phyloP scores from a whole-genome alignment of 2,329 filamentous ascomycete genomes.

The Microcera coccophila region DNA sequence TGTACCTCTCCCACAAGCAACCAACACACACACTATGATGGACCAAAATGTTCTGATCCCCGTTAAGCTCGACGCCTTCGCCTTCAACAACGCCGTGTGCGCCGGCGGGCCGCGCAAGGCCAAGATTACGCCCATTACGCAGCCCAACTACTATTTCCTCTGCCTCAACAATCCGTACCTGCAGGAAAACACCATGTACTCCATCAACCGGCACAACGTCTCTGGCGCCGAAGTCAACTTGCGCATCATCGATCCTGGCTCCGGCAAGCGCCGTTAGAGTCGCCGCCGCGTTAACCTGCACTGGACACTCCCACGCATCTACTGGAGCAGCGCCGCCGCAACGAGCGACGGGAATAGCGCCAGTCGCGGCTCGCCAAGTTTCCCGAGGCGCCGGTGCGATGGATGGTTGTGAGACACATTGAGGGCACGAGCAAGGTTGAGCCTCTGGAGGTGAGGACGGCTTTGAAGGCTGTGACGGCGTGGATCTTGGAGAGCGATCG shows the following conservation, averaged over 20 bases:
- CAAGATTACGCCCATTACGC: conserved; percentile 39
- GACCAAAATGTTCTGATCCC: conserved; percentile 1
- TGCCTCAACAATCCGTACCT: conserved; percentile 35
- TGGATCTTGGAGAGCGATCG: too few species aligned
- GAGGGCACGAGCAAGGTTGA: conserved; percentile 16
- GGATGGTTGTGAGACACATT: conserved; percentile 35
- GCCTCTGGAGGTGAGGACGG: conserved; percentile 1
- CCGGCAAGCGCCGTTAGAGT: conserved; percentile 16
- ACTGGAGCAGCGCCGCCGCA: conserved; percentile 24
- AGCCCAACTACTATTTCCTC: conserved; percentile 45
- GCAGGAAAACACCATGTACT: conserved; percentile 37
- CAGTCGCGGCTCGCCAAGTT: conserved; percentile 11
- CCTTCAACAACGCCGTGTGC: not conserved
- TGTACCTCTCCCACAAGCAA: too few species aligned
- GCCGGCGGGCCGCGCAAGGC: not conserved
- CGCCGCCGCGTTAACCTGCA: conserved; percentile 41
- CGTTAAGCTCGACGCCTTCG: conserved; percentile 1
- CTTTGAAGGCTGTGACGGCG: conserved; percentile 2
- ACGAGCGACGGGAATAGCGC: conserved; percentile 3
- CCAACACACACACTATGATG: too few species aligned
- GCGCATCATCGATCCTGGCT: too few species aligned
- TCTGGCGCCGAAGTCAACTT: too few species aligned
- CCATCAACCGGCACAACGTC: conserved; percentile 35
- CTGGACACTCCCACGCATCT: conserved; percentile 38
- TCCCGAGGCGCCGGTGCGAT: conserved; percentile 30